Base-by-base conservation (phyloP, 768 basidiomycete genomes). In the Megacollybia marginata region DNA sequence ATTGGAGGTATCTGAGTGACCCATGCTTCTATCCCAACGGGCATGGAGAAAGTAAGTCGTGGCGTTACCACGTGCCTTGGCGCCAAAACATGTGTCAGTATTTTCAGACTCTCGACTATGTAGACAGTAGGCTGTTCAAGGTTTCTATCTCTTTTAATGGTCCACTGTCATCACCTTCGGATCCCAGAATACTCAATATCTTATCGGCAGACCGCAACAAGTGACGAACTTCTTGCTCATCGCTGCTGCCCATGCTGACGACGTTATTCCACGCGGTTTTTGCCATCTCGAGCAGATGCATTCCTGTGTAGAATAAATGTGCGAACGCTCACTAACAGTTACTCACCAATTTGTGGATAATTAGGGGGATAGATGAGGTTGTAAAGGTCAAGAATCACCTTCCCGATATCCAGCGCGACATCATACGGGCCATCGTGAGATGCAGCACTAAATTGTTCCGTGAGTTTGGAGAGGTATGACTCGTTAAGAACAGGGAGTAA, bases 1-100 rank as follows among this genome's bases (percentile, higher is more conserved):
- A 97, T 81, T 5, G 93, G 93, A 33, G 93, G 93, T 52, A 97
- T 88, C 59, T 93, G 90, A 28, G 76, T 77, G 33, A 96, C 77
- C 93, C 92, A 94, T 32, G 85, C 88, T 63, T 95, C 92, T 54
- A 93, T 76, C 48, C 87, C 88, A 49, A 87, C 85, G 19, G 85
- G 85, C 88, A 90, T 89, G 40, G 8, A 13, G 38, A 40, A 18
- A 8, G 8, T 13, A 40, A 40, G 38, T 28, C 23, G 23, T 28
- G 23, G 23, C 23, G 23, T 28, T 28, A 28, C 23, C 23, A 28
- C 23, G 23, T 28, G 23, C 23, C 23, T n/a, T 28, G 23, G 23
- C 23, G 23, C 23, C 23, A 28, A 28, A 28, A 28, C 23, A 28
- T 28, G 23, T 28, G 23, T 6, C 2, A 28, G 23, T 28, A 28